These are phyloP conservation scores for Aspergillus oerlinghausenensis DNA, from an alignment of 2,329 filamentous ascomycete species.

Conservation along the genomic window DNA sequence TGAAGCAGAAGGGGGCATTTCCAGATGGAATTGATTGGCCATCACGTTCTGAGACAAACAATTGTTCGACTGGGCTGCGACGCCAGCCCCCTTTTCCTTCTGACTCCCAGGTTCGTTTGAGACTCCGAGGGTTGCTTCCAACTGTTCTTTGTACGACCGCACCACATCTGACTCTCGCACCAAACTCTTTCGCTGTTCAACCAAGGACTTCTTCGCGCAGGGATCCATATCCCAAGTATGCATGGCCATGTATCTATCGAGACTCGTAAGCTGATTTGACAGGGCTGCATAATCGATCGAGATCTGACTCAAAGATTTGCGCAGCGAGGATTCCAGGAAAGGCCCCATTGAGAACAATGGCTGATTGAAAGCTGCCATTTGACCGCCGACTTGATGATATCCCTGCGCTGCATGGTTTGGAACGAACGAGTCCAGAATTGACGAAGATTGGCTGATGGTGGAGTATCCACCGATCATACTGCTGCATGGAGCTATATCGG, in stretches of 20 bases:
- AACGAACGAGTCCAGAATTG: conserved; percentile 8
- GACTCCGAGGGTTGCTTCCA: conserved; percentile 22
- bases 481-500: conserved; percentile 6
- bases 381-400: conserved; percentile 2
- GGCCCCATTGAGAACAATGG: conserved; percentile 4
- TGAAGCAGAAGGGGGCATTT: not conserved
- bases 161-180: conserved; percentile 35
- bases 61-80: not conserved
- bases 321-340: conserved; percentile 11
- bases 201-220: conserved; percentile 29
- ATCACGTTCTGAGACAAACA: not conserved
- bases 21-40: not conserved
- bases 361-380: conserved; percentile 8
- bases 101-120: conserved; percentile 4
- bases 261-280: conserved; percentile 28
- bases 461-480: conserved; percentile 2
- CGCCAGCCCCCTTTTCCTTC: not conserved
- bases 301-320: conserved; percentile 26
- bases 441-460: conserved; percentile 4
- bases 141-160: conserved; percentile 33
- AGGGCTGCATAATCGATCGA: conserved; percentile 26
- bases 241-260: conserved; percentile 38
- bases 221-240: conserved; percentile 34
- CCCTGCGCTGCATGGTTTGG: conserved; percentile 7
- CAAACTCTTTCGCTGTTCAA: conserved; percentile 33